These are phyloP conservation scores for Neophaeococcomyces aloes DNA, from an alignment of 2,329 filamentous ascomycete genomes.

Conservation along the genomic window DNA sequence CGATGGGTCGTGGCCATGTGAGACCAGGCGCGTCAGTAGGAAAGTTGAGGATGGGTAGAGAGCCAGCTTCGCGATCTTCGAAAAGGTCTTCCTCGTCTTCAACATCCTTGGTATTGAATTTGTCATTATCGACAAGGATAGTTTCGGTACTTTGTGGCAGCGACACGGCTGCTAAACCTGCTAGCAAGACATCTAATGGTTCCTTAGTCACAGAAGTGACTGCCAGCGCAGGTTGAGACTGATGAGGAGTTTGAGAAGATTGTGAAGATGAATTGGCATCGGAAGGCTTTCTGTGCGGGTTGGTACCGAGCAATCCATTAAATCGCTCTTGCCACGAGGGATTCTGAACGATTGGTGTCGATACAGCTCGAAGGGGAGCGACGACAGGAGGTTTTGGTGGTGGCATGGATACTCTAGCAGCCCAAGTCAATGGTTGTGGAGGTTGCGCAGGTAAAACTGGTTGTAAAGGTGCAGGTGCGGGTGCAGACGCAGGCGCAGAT, in stretches of 20 bases:
- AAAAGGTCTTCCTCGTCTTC: constrained; percentile 73
- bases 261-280: constrained; percentile 1
- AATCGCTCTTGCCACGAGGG: constrained; percentile 45
- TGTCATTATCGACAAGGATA: constrained; percentile 33
- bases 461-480: constrained; percentile 20
- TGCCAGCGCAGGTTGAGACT: constrained; percentile 11
- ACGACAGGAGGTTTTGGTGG: constrained; percentile 26
- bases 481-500: constrained; percentile 14
- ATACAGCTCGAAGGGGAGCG: constrained; percentile 29
- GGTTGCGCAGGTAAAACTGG: constrained; percentile 16
- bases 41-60: constrained; percentile 52
- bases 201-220: constrained; percentile 8
- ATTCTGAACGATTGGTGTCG: constrained; percentile 36
- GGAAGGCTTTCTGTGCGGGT: constrained; percentile 2
- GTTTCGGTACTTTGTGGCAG: constrained; percentile 42
- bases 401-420: constrained; percentile 29
- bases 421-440: constrained; percentile 27
- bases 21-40: constrained; percentile 2
- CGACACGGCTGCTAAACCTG: constrained; percentile 57
- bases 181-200: constrained; percentile 27
- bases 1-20: constrained; percentile 4
- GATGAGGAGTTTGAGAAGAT: neutral
- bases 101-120: constrained; percentile 54
- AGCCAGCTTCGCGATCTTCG: constrained; percentile 70
- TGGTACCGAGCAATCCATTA: constrained; percentile 63